Evolutionary conservation across 345 rosid genomes (phyloP).

Genomic region (Cardamine resedifolia): DNA sequence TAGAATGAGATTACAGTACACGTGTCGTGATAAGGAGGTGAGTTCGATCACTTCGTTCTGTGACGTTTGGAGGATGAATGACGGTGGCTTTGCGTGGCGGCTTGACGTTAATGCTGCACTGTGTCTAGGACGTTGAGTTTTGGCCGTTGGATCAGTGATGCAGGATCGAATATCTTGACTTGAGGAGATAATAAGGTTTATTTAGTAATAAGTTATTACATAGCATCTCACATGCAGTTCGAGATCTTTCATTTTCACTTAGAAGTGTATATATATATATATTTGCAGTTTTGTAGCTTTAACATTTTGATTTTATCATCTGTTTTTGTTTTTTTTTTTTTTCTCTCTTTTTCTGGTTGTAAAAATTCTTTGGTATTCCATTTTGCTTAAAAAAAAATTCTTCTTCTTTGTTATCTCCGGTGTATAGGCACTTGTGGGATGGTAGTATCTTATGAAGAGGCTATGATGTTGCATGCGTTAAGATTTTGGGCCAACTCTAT

Average conservation of each 20-base stretch:
- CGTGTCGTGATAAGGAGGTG: slow-evolving; percentile 43
- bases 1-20: slow-evolving; percentile 61
- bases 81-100: slow-evolving; percentile 80
- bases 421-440: not conserved
- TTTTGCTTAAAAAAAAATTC: not conserved
- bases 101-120: slow-evolving; percentile 75
- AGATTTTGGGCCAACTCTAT: not conserved
- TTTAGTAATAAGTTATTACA: not conserved
- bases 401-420: not conserved
- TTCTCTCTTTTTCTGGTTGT: not conserved
- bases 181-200: not conserved
- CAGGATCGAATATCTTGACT: not conserved
- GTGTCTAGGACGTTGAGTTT: slow-evolving; percentile 35
- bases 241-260: not conserved
- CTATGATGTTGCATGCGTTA: not conserved
- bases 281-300: slow-evolving; percentile 8
- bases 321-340: not conserved
- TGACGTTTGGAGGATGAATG: slow-evolving; percentile 74
- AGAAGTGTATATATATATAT: not conserved
- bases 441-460: not conserved
- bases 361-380: not conserved
- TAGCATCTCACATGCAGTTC: not conserved
- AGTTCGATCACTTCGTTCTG: slow-evolving; percentile 61
- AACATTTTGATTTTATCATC: not conserved
- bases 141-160: not conserved